Conservation (phyloP, 2,329 filamentous ascomycete species). For the Aspergillus texensis region DNA sequence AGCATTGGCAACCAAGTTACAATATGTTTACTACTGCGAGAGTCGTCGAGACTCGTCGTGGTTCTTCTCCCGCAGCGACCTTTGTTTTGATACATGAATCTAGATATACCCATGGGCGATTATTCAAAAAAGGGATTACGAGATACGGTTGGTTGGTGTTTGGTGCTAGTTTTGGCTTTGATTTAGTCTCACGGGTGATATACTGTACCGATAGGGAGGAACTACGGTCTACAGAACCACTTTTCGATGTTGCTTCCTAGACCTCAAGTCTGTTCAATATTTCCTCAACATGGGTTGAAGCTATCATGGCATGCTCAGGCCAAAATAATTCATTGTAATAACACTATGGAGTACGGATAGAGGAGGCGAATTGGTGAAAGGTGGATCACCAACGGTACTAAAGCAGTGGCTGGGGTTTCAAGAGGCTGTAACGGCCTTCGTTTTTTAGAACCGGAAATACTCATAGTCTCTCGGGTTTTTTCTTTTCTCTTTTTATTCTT, state of each 20-base stretch:
- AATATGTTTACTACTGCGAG: conserved; percentile 2
- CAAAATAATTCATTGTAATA: background rate
- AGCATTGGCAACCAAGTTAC: background rate
- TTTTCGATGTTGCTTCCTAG: background rate
- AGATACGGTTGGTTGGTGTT: conserved; percentile 8
- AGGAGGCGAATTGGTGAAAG: background rate
- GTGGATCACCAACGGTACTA: background rate
- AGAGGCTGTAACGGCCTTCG: background rate
- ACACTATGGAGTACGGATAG: background rate
- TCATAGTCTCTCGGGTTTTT: background rate
- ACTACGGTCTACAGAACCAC: background rate
- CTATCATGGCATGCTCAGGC: background rate
- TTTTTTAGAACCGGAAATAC: background rate
- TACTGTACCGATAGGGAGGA: background rate
- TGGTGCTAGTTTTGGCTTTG: conserved; percentile 8
- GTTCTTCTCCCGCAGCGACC: background rate
- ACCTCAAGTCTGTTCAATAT: background rate
- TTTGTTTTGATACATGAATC: conserved; percentile 8
- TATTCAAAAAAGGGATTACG: conserved; percentile 7
- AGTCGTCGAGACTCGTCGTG: background rate
- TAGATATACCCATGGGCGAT: conserved; percentile 16
- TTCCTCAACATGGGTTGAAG: background rate
- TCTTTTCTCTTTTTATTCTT: background rate
- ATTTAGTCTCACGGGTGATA: background rate
- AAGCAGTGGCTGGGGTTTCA: background rate